Conservation (phyloP, 176 grass and related monocot species). For the Eremochloa ophiuroides region DNA sequence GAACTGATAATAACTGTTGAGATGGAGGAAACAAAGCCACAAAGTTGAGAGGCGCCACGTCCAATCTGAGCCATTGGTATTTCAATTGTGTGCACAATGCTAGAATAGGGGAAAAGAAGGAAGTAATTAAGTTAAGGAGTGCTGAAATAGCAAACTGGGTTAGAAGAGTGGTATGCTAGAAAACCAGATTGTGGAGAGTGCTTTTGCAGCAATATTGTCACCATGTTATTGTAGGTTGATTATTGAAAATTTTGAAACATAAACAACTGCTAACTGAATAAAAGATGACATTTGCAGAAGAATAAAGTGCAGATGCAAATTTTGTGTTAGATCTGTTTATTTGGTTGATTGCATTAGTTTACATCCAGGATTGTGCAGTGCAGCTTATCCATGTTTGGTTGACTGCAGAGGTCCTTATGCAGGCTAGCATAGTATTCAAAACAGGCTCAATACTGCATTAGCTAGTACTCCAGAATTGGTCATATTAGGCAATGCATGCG, state of each 20-base stretch:
- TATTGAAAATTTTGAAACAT: background rate
- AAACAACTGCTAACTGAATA: background rate
- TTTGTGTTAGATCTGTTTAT: background rate
- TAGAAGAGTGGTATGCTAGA: background rate
- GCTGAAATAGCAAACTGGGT: too few species aligned
- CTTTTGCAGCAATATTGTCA: background rate
- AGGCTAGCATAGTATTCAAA: background rate
- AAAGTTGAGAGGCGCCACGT: too few species aligned
- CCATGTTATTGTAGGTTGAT: background rate
- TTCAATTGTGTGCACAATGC: too few species aligned
- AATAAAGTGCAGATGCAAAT: constrained; percentile 4
- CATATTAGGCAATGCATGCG: background rate
- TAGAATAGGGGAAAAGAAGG: too few species aligned
- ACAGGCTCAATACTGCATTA: background rate
- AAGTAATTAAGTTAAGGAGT: too few species aligned
- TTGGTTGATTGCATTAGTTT: background rate
- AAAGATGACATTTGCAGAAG: background rate
- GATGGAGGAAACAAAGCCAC: too few species aligned
- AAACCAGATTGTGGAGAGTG: background rate
- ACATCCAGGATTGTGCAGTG: background rate
- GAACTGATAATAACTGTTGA: too few species aligned
- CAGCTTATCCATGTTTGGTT: background rate
- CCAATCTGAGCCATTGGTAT: too few species aligned
- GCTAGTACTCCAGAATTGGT: background rate
- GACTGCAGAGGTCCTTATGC: too few species aligned